Evolutionary conservation across 2,329 filamentous ascomycete genomes (phyloP), one percentile per base, ranked within the genome.

Genomic region (Myriosclerotinia duriaeana): DNA sequence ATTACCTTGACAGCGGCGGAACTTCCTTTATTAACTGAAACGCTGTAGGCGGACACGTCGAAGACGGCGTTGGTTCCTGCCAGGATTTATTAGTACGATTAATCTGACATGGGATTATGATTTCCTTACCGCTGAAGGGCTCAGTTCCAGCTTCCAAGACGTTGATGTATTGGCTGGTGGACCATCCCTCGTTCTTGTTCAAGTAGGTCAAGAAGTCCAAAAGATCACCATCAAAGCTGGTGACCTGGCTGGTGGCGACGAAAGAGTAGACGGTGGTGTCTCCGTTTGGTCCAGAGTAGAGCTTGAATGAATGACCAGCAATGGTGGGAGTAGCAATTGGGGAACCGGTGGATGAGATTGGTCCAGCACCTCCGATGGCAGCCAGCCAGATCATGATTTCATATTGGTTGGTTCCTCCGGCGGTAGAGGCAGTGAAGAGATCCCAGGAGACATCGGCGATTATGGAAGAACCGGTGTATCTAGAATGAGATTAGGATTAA

Each of bases 331-430:
- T 85, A 2, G 82, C 84, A 70, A 88, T 79, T 5, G 84, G 71
- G 22, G 78, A 78, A 59, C 85, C 85, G 40, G 80, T 82, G 67
- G 78, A 76, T 59, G 80, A 82, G 72, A 88, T 86, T 34, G 85
- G 84, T 7, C 85, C 84, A 2, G 84, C 84, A 61, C 83, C 82
- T 38, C 83, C 85, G 48, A 87, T 76, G 40, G 83, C 84, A 4
- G 78, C 81, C 22, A 86, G 77, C 87, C 87, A 89, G 70, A 89
- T 81, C 87, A 89, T 89, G 71, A 89, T 79, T 76, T 89, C 87
- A 72, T 85, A 88, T 71, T 85, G 79, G 26, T 80, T 74, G 53
- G 79, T 80, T 44, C 77, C 76, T 1, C 83, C 79, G 26, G 79
- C 78, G 53, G 82, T 79, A 36, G 76, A 72, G 11, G 79, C 78